A percentile compares a stretch with the other conserved stretches of the same genome.
These are phyloP conservation scores for Eucalyptus polyanthemos DNA, from an alignment of 345 rosid species.

Conservation along the genomic window DNA sequence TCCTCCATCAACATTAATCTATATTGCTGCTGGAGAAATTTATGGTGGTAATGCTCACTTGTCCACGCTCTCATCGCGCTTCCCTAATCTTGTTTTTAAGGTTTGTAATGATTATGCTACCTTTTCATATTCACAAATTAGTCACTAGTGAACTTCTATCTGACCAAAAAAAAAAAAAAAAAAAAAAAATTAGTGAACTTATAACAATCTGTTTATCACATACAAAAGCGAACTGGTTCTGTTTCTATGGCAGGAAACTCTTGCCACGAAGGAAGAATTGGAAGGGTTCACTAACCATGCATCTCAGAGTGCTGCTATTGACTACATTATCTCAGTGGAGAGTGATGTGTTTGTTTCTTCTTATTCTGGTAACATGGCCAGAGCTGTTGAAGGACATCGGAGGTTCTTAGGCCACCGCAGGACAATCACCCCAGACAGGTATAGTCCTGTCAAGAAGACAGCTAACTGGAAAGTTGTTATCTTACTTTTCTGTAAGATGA, in stretches of 20 bases:
- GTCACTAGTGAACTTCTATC: background rate
- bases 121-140: background rate
- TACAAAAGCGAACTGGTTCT: background rate
- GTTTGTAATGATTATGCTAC: constrained; percentile 15
- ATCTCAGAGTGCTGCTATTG: constrained; percentile 85
- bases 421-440: constrained; percentile 89
- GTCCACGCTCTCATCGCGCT: constrained; percentile 45
- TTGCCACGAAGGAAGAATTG: constrained; percentile 53
- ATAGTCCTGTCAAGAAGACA: background rate
- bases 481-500: background rate
- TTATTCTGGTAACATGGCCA: constrained; percentile 95
- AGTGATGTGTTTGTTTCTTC: constrained; percentile 88
- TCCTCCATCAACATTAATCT: constrained; percentile 54
- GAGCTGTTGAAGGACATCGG: constrained; percentile 95
- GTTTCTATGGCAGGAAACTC: constrained; percentile 37
- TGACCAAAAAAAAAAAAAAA: background rate
- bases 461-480: background rate
- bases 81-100: constrained; percentile 81
- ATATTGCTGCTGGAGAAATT: constrained; percentile 86
- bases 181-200: background rate
- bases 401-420: constrained; percentile 83
- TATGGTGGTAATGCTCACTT: constrained; percentile 76
- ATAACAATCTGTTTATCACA: background rate
- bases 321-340: constrained; percentile 78
- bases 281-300: constrained; percentile 52